A percentile compares a stretch with the other conserved stretches of the same genome.
These are phyloP conservation scores for Jatropha podagrica DNA, from an alignment of 441 rosid species.

Conservation along the genomic window DNA sequence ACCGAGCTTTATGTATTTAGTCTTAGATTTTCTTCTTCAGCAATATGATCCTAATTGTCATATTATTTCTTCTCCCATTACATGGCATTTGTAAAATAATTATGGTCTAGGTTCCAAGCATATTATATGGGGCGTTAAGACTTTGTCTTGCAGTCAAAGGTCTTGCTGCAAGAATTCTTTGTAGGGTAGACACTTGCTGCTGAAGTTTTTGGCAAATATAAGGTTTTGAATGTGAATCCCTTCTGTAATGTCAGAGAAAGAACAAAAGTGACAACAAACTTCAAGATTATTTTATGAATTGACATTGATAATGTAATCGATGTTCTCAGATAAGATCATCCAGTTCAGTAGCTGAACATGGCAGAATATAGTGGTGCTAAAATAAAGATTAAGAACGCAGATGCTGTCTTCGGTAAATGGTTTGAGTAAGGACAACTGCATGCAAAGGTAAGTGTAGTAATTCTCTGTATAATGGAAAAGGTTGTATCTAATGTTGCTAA, in stretches of 20 bases:
- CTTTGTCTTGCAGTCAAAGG: background rate
- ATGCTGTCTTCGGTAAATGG: background rate
- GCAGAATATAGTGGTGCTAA: background rate
- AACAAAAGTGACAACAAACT: too few species aligned
- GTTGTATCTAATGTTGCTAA: background rate
- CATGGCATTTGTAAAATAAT: background rate
- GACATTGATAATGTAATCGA: background rate
- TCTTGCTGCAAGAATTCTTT: background rate
- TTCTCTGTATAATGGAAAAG: background rate
- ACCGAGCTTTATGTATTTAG: background rate
- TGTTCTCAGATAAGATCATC: background rate
- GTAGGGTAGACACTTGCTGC: background rate
- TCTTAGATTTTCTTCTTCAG: background rate
- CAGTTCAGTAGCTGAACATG: background rate
- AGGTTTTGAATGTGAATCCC: background rate
- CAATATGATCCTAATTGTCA: background rate
- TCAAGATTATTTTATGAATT: too few species aligned
- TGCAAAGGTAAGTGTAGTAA: background rate
- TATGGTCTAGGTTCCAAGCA: background rate
- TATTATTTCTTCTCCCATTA: background rate
- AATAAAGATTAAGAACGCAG: background rate
- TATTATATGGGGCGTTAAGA: background rate
- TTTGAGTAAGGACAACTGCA: background rate
- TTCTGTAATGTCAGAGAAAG: background rate
- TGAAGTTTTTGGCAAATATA: background rate